A percentile compares a stretch with the other conserved stretches of the same genome.
Conservation (phyloP, 1,284 basidiomycete species). For the Sanghuangporus baumii region DNA sequence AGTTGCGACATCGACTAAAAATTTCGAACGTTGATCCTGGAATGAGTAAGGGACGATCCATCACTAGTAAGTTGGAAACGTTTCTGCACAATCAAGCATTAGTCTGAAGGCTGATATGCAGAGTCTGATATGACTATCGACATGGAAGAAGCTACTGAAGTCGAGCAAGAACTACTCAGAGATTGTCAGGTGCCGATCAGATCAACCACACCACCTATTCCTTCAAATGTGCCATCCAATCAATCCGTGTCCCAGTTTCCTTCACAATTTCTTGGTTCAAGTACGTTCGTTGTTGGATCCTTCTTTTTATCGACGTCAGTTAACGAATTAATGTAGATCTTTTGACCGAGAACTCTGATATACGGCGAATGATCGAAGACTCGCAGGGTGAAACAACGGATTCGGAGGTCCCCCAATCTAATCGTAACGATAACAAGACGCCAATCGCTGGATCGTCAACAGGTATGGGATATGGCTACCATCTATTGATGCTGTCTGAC, state of each 20-base stretch:
- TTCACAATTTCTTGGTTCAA: conserved; percentile 32
- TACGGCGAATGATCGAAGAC: conserved; percentile 60
- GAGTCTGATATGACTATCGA: conserved; percentile 8
- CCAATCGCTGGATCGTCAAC: conserved; percentile 3
- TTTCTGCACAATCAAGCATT: background rate
- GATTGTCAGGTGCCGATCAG: background rate
- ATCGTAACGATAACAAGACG: background rate
- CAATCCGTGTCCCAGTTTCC: conserved; percentile 45
- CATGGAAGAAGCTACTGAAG: conserved; percentile 5
- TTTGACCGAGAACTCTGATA: conserved; percentile 65
- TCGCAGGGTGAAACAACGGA: conserved; percentile 38
- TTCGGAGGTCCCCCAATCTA: conserved; percentile 1
- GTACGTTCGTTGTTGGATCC: conserved; percentile 34
- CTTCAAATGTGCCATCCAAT: conserved; percentile 48
- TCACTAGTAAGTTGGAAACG: background rate
- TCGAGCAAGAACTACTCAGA: background rate
- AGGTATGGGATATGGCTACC: background rate
- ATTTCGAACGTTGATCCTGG: conserved; percentile 31
- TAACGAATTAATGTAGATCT: conserved; percentile 42
- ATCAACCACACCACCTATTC: conserved; percentile 38
- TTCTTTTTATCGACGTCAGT: background rate
- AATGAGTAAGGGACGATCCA: conserved; percentile 21
- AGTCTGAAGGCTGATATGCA: background rate
- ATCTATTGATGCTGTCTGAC: background rate
- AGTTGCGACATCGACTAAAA: conserved; percentile 43